Evolutionary conservation across 2,329 filamentous ascomycete genomes (phyloP), one percentile per base, ranked within the genome.

Genomic region (Cercospora sp.): DNA sequence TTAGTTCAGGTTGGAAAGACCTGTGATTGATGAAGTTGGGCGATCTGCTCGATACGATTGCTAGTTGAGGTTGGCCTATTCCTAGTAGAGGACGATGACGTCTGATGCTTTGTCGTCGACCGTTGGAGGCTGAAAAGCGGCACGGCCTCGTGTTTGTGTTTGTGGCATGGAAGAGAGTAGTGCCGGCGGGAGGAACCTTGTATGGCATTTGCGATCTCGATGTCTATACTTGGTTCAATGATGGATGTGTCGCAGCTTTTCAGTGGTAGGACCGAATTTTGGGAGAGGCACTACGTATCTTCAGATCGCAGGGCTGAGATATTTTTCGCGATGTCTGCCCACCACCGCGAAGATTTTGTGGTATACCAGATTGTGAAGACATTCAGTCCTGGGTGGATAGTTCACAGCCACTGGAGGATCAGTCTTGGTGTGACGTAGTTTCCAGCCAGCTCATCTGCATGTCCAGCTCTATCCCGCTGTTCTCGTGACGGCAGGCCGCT

Each of bases 371-470:
- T 30, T 30, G 28, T 7, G 28, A 30, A 30, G 28, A 53, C 16
- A 24, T 28, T 7, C 12, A 24, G 10, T 16, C 12, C 24, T 24
- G 24, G 45, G 49, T 8, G 10, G 49, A 24, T 26, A 6, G 5
- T 26, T 53, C 21, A 5, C 49, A 53, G 49, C 12, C 49, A 28
- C 49, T 26, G 24, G 21, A 53, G 49, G 49, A 28, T 53, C 49
- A 24, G 49, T 53, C 49, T 26, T 53, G 37, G 30, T 40, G 13
- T 62, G 60, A 62, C 60, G 60, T 62, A 63, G 60, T 21, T 43
- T 30, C 9, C 37, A 53, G 49, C 55, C 28, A 58, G 55, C 55
- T 32, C 60, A 43, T 43, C 60, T 28, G 60, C 60, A 45, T 30
- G 37, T 45, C 7, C 60, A 30, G 37, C 28, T 26, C 24, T 13